Evolutionary conservation across 805 yeast genomes (phyloP).

Genomic region (Myxozyma melibiosi): DNA sequence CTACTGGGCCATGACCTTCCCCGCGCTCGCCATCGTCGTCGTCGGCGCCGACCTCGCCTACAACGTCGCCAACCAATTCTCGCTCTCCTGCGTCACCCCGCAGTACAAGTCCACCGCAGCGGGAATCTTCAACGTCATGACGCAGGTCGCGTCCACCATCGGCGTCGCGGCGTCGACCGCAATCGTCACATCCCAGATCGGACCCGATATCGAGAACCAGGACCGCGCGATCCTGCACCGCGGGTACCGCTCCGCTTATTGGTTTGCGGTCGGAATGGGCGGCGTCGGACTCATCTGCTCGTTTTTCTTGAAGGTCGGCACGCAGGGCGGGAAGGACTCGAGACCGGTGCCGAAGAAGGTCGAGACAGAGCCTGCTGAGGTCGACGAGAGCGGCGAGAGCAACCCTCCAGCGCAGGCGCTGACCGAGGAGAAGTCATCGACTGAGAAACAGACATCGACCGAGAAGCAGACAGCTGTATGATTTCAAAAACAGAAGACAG

Average conservation of each 20-base stretch:
- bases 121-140: conserved; percentile 51
- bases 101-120: conserved; percentile 51
- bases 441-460: no score
- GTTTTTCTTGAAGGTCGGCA: conserved; percentile 45
- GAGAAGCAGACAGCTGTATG: no score
- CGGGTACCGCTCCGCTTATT: conserved; percentile 31
- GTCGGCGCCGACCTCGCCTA: conserved; percentile 54
- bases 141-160: conserved; percentile 47
- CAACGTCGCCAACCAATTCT: conserved; percentile 50
- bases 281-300: conserved; percentile 38
- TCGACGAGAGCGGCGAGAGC: no score
- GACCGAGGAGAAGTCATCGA: no score
- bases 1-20: conserved; percentile 53
- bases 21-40: conserved; percentile 47
- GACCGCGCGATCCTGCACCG: conserved; percentile 9
- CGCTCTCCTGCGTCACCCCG: conserved; percentile 48
- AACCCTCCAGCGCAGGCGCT: no score
- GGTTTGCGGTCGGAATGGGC: conserved; percentile 43
- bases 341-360: background rate
- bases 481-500: no score
- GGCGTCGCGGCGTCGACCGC: conserved; percentile 51
- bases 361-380: no score
- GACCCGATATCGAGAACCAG: conserved; percentile 12
- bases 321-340: conserved; percentile 25
- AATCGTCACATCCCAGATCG: conserved; percentile 41